Percentiles rank a stretch among this genome's conserved stretches.
These are phyloP conservation scores for Xerocomellus chrysenteron DNA, from an alignment of 768 basidiomycete genomes.

Conservation along the genomic window DNA sequence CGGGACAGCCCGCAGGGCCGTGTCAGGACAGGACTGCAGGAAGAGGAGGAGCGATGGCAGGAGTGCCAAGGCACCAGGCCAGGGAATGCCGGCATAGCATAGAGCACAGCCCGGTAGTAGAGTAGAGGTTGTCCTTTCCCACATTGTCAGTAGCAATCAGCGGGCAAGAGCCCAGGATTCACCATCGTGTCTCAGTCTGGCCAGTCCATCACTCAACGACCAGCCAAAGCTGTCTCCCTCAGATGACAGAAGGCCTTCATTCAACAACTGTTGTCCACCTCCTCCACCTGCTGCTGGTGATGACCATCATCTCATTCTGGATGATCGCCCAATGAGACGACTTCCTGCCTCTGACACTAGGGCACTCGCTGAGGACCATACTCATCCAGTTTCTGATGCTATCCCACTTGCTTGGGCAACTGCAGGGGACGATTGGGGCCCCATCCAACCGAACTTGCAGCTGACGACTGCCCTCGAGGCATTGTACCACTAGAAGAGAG, in stretches of 20 bases:
- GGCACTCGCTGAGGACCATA: conserved; percentile 22
- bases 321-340: conserved; percentile 35
- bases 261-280: conserved; percentile 28
- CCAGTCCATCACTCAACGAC: conserved; percentile 8
- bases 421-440: conserved; percentile 30
- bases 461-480: conserved; percentile 29
- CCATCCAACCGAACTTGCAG: conserved; percentile 15
- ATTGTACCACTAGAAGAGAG: conserved; percentile 40
- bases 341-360: conserved; percentile 22
- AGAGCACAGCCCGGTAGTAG: too few species aligned
- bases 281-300: conserved; percentile 14
- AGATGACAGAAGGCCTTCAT: conserved; percentile 32
- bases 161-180: too few species aligned
- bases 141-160: too few species aligned
- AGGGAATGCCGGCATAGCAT: too few species aligned
- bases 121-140: too few species aligned
- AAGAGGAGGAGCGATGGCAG: too few species aligned
- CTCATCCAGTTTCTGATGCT: conserved; percentile 20
- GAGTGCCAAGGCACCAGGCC: too few species aligned
- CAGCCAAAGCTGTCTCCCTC: conserved; percentile 25
- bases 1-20: too few species aligned
- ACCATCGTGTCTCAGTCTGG: too few species aligned
- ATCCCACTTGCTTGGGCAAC: conserved; percentile 13
- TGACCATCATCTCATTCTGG: conserved; percentile 25
- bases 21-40: too few species aligned